Evolutionary conservation across 208 protist species (phyloP).

Genomic region (Wallacemonas collosoma): DNA sequence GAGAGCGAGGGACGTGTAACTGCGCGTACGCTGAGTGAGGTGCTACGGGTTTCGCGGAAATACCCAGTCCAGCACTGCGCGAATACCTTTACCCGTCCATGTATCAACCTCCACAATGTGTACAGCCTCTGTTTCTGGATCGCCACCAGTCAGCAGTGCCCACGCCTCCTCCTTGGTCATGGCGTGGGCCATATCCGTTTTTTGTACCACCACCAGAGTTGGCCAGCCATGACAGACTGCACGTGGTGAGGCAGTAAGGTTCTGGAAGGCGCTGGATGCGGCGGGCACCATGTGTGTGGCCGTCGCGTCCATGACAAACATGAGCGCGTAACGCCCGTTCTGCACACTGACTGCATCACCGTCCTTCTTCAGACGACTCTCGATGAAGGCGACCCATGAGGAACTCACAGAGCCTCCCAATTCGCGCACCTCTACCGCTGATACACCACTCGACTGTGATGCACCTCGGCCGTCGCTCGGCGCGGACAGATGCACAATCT

Average conservation of each 20-base stretch:
- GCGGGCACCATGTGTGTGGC: constrained; percentile 59
- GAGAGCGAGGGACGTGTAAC: too few species aligned
- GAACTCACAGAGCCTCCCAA: constrained; percentile 58
- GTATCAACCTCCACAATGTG: constrained; percentile 66
- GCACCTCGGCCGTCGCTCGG: neutral
- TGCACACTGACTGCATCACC: neutral
- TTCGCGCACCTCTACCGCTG: constrained; percentile 60
- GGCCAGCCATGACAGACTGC: constrained; percentile 61
- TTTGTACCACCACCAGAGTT: constrained; percentile 61
- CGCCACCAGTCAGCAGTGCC: constrained; percentile 32
- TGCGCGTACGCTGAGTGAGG: neutral
- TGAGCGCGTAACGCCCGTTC: constrained; percentile 25
- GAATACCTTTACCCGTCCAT: constrained; percentile 75
- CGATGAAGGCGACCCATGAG: constrained; percentile 74
- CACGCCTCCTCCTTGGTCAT: constrained; percentile 48
- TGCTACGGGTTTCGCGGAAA: neutral
- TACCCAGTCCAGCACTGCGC: constrained; percentile 53
- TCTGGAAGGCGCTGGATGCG: constrained; percentile 37
- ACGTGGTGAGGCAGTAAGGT: constrained; percentile 27
- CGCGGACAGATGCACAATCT: constrained; percentile 43
- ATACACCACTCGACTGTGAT: neutral
- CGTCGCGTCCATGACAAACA: constrained; percentile 75
- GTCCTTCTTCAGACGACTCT: constrained; percentile 29
- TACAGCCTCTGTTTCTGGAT: neutral
- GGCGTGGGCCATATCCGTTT: constrained; percentile 40